Conservation (phyloP, 805 yeast genomes). For the Starmera amethionina region DNA sequence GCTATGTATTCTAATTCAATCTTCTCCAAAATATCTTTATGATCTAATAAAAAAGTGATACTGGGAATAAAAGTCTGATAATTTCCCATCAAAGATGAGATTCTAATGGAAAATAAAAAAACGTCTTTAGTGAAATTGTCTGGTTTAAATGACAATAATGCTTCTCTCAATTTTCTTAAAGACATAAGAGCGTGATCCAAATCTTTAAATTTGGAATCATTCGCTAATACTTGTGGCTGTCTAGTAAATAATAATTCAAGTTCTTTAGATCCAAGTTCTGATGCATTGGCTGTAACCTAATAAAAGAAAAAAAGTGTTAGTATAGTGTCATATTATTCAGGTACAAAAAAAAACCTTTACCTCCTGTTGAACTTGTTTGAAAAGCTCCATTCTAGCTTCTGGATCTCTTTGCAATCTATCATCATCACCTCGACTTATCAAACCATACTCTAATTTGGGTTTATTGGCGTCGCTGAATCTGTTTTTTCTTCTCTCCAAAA, state of each 20-base stretch:
- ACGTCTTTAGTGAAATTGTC: slow-evolving; percentile 36
- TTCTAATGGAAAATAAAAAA: slow-evolving; percentile 38
- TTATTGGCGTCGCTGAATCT: slow-evolving; percentile 22
- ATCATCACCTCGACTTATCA: slow-evolving; percentile 54
- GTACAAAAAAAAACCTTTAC: no score
- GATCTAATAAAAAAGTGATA: slow-evolving; percentile 25
- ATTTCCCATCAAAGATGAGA: slow-evolving; percentile 37
- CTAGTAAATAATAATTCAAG: no score
- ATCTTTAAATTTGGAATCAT: neutral
- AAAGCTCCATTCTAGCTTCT: slow-evolving; percentile 30
- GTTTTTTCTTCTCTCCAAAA: slow-evolving; percentile 19
- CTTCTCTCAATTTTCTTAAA: slow-evolving; percentile 46
- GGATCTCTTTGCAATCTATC: slow-evolving; percentile 34
- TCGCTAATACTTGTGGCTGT: no score
- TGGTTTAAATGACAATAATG: slow-evolving; percentile 30
- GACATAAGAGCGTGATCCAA: slow-evolving; percentile 26
- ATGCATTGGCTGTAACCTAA: no score
- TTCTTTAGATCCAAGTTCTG: no score
- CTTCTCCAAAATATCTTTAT: slow-evolving; percentile 10
- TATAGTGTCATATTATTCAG: no score
- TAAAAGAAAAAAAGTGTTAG: no score
- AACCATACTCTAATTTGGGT: slow-evolving; percentile 31
- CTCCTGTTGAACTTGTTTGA: slow-evolving; percentile 25
- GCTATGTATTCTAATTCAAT: slow-evolving; percentile 32
- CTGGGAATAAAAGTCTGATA: slow-evolving; percentile 52